Evolutionary conservation across 1,139 yeast species (phyloP).

Genomic region (Blastobotrys illinoisensis): DNA sequence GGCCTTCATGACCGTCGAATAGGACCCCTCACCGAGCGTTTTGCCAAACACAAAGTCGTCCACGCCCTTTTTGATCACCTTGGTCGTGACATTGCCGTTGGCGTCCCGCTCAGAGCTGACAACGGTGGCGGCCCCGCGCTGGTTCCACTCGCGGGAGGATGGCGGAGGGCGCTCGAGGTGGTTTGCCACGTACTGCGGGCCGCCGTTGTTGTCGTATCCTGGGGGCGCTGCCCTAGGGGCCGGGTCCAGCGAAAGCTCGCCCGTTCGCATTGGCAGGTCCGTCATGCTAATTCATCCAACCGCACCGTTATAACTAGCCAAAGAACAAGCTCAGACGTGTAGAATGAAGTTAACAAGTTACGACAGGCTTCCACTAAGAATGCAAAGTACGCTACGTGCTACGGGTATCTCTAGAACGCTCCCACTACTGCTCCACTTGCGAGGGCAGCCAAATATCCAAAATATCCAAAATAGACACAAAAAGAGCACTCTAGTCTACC

Average conservation of each 20-base stretch:
- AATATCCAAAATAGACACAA: not conserved
- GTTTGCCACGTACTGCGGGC: not conserved
- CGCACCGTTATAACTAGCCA: not conserved
- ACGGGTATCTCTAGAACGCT: not conserved
- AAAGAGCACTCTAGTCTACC: not conserved
- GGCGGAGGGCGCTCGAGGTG: constrained; percentile 6
- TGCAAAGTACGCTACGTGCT: not conserved
- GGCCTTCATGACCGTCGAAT: constrained; percentile 88
- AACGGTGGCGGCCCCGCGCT: constrained; percentile 49
- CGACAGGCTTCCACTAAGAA: not conserved
- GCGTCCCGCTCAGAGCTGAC: constrained; percentile 42
- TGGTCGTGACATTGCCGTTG: constrained; percentile 43
- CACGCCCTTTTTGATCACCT: constrained; percentile 50
- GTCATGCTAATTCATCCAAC: not conserved
- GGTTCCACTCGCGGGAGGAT: constrained; percentile 31
- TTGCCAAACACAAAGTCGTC: constrained; percentile 84
- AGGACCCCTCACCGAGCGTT: constrained; percentile 91
- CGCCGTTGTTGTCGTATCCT: not conserved
- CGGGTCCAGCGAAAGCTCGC: constrained; percentile 1
- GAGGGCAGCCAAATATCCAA: too few relatives aligned
- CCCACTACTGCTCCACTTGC: too few relatives aligned
- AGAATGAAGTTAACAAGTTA: not conserved
- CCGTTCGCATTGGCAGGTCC: not conserved
- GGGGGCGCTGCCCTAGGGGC: not conserved
- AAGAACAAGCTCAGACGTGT: too few relatives aligned